These are phyloP conservation scores for Cadophora gregata DNA, from an alignment of 2,329 filamentous ascomycete species.

Conservation along the genomic window DNA sequence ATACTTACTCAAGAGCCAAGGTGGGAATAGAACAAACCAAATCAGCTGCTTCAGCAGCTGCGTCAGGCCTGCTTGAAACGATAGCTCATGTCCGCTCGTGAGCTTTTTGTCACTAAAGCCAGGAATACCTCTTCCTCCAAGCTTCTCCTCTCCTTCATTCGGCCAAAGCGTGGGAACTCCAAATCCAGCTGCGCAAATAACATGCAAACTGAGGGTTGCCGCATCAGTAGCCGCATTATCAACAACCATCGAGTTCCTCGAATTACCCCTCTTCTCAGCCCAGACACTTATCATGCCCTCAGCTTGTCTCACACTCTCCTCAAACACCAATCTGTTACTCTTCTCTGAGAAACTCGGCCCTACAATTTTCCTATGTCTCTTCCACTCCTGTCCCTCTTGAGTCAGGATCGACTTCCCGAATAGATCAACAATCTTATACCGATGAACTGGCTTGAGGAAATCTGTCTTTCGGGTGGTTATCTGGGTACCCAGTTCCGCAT, in stretches of 20 bases:
- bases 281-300: constrained; percentile 49
- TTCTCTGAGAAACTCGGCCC: constrained; percentile 47
- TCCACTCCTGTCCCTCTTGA: constrained; percentile 44
- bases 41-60: constrained; percentile 55
- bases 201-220: constrained; percentile 57
- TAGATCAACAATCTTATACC: constrained; percentile 43
- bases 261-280: constrained; percentile 29
- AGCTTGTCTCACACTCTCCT: constrained; percentile 57
- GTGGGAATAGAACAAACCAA: constrained; percentile 53
- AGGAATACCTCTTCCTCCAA: constrained; percentile 28
- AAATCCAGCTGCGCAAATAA: constrained; percentile 61
- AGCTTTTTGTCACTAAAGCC: constrained; percentile 32
- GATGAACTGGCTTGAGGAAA: constrained; percentile 42
- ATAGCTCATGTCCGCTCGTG: constrained; percentile 49
- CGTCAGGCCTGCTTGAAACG: constrained; percentile 56
- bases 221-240: constrained; percentile 51
- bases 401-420: constrained; percentile 43
- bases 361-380: constrained; percentile 43
- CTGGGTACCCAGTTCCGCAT: constrained; percentile 40
- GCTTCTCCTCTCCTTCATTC: constrained; percentile 48
- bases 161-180: constrained; percentile 46
- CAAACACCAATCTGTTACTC: constrained; percentile 52
- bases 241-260: constrained; percentile 42
- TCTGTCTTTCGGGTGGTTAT: constrained; percentile 38
- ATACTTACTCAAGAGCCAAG: constrained; percentile 50